phyloP scores from a whole-genome alignment of 495 filamentous ascomycete species.

The Neurospora pannonica region DNA sequence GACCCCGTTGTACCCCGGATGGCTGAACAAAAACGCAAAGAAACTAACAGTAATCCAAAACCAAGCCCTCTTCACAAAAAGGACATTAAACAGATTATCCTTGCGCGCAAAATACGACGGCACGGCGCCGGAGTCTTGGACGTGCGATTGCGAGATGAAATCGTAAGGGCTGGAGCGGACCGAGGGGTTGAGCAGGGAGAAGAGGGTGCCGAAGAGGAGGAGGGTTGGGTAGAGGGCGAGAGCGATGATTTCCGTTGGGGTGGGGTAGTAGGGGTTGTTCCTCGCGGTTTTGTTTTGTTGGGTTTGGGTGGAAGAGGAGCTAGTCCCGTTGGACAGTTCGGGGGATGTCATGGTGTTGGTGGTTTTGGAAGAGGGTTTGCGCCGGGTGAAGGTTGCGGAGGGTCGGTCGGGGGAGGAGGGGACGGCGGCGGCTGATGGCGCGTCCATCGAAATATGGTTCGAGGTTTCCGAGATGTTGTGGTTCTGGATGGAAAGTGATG shows the following conservation, averaged over 20 bases:
- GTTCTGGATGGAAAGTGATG: too few relatives aligned
- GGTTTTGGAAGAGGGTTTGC: not conserved
- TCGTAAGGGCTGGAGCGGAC: slow-evolving; percentile 52
- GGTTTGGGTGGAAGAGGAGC: too few relatives aligned
- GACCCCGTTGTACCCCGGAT: slow-evolving; percentile 33
- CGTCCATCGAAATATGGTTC: slow-evolving; percentile 1
- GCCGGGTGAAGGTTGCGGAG: slow-evolving; percentile 1
- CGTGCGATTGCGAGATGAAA: slow-evolving; percentile 44
- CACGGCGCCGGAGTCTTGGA: slow-evolving; percentile 35
- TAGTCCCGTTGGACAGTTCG: not conserved
- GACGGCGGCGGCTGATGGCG: not conserved
- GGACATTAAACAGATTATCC: slow-evolving; percentile 76
- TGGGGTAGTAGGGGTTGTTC: slow-evolving; percentile 48
- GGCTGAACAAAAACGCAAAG: slow-evolving; percentile 48
- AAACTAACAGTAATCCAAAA: slow-evolving; percentile 71
- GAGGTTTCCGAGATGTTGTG: too few relatives aligned
- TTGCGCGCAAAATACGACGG: slow-evolving; percentile 91
- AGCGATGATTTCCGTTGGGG: slow-evolving; percentile 50
- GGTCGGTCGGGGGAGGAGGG: slow-evolving; percentile 1
- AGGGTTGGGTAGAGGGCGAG: slow-evolving; percentile 64
- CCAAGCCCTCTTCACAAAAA: slow-evolving; percentile 95
- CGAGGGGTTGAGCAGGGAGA: slow-evolving; percentile 64
- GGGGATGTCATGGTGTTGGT: not conserved
- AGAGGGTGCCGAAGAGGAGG: slow-evolving; percentile 70
- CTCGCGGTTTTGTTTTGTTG: too few relatives aligned